phyloP scores from a whole-genome alignment of 257 asterid species.

The Solanum peruvianum region DNA sequence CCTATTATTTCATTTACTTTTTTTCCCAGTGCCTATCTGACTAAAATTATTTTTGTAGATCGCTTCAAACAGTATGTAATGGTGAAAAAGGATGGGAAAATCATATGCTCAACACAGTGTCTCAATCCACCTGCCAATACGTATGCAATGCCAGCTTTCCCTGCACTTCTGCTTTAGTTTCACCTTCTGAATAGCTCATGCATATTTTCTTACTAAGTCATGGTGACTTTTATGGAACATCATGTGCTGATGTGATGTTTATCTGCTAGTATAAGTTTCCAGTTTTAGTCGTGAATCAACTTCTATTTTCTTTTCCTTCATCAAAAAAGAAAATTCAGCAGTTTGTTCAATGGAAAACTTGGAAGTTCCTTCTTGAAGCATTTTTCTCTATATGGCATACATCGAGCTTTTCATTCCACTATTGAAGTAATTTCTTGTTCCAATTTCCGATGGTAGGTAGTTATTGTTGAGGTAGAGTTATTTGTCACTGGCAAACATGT shows the following conservation, averaged over 20 bases:
- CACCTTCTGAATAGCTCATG: neutral
- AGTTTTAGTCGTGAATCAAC: neutral
- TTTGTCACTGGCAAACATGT: neutral
- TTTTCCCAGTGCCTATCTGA: neutral
- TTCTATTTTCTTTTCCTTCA: neutral
- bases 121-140: slow-evolving; percentile 31
- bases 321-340: neutral
- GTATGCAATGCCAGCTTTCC: slow-evolving; percentile 20
- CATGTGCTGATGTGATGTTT: neutral
- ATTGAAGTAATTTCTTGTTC: neutral
- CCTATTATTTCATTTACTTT: neutral
- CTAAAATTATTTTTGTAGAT: slow-evolving; percentile 25
- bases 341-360: neutral
- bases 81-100: slow-evolving; percentile 38
- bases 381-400: neutral
- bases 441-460: neutral
- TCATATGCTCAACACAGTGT: slow-evolving; percentile 37
- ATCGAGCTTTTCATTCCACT: neutral
- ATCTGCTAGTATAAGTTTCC: neutral
- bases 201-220: neutral
- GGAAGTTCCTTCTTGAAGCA: neutral
- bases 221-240: neutral
- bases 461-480: neutral
- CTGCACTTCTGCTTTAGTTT: neutral
- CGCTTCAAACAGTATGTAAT: slow-evolving; percentile 9